Base-by-base conservation (phyloP, 768 basidiomycete genomes). In the Pleurotus ostreatus region DNA sequence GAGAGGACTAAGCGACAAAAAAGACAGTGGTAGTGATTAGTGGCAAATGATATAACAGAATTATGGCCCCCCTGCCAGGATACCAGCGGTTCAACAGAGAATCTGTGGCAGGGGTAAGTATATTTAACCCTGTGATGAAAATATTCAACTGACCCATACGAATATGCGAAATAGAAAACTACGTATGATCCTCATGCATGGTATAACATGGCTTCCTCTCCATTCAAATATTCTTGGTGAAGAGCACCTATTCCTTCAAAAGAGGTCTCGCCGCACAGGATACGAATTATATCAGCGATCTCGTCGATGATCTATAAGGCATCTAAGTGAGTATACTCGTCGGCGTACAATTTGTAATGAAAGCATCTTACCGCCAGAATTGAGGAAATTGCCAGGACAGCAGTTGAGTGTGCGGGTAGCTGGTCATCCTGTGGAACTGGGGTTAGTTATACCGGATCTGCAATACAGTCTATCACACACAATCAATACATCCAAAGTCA, bases 381-480 rank as follows among this genome's bases (percentile, higher is more conserved):
- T 41, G 65, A 70, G 3, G 73, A 73, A 13, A 78, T 65, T 3
- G 75, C 73, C 13, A 76, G 66, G 15, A 78, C 66, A 7, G 76
- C 72, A 18, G 76, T 74, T 2, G 75, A 73, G 63, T 78, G 75
- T 1, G 72, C 71, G 12, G 77, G 74, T 52, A 78, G 53, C 61
- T 77, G 75, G 16, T 70, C 69, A 57, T 78, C 20, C 20, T 20
- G 20, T 20, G 20, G 20, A 20, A 20, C 20, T 20, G 20, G 2
- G 2, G 20, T 20, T 20, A 20, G 20, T 20, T 20, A 20, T 20
- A 20, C 20, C n/a, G 11, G 4, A 37, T 23, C 47, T 20, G 12
- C 37, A 22, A 39, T n/a, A 4, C 25, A 20, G 20, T 20, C 20
- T 20, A 3, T 11, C 13, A 63, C 71, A 49, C 34, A 76, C 76